Evolutionary conservation across 148 eudicot genomes (phyloP), one percentile per base, ranked within the genome.

Genomic region (Rhododendron henanense): DNA sequence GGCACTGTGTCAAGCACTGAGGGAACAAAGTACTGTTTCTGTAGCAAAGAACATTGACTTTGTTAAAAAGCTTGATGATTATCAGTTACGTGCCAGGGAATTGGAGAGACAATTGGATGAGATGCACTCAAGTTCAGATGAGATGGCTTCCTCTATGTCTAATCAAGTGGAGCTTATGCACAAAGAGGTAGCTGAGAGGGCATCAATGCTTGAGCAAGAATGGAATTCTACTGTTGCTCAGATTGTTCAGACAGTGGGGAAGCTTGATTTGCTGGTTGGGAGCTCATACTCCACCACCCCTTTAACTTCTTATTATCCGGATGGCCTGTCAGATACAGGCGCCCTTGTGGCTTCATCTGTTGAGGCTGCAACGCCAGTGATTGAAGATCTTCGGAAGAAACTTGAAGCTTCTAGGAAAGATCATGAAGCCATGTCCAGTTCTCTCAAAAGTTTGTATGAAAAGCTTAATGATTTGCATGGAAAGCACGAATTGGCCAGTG

Each of bases 61-160:
- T 78, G 50, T 41, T 59, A 89, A 83, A 87, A 92, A 90, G 92
- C 87, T 94, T 87, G 86, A 83, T 67, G 83, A 81, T 75, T 88
- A 88, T 85, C 84, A 90, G 77, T 90, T 89, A 87, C 88, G 86
- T 91, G 55, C 89, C 31, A 57, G 73, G 79, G 91, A 82, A 79
- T 87, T 95, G 88, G 93, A 91, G 90, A 89, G 81, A 81, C 89
- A 90, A 47, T 90, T 95, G 85, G 86, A 89, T 84, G 95, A 92
- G 87, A 67, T 93, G 45, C 89, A 81, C 78, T 85, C 83, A 82
- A 88, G 88, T 71, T 92, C 93, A 45, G 81, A 79, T 80, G 93
- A 90, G 61, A 84, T 89, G 88, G 88, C 86, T 85, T 90, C 91
- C 51, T 86, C 90, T 37, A 37, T 94, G 51, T 33, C 84, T 76